Evolutionary conservation across 495 filamentous ascomycete species (phyloP), one percentile per base, ranked within the genome.

Genomic region (Hyaloscypha variabilis): DNA sequence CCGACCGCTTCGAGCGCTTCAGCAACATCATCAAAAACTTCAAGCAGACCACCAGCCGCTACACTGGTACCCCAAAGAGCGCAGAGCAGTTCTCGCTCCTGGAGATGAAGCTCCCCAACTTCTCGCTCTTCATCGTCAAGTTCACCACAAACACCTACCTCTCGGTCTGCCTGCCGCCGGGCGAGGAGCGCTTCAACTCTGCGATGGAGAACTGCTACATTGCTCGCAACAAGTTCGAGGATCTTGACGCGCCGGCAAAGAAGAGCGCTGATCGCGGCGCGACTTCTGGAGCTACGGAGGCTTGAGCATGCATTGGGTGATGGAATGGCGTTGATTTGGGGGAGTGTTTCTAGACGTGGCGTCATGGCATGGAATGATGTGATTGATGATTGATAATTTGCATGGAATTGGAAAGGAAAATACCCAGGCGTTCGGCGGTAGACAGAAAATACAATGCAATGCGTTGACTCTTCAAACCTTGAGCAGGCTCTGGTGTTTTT

Each of bases 131-230:
- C 74, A 89, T 96, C 50, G 88, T 90, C 67, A 90, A 93, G 62
- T 90, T 99, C 70, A 99, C 95, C 0, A 92, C 94, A 42, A 99
- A 99, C 72, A 98, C 95, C 11, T 98, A 97, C 71, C 89, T 98
- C 58, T 90, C 96, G 63, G 89, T 94, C 0, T 90, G 94, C 23
- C 86, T 97, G 68, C 93, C 94, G 0, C 92, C 93, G 0, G 91
- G 92, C 14, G 94, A 96, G 71, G 89, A 90, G 6, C 85, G 91
- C 36, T 94, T 94, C 73, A 97, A 97, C 66, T 89, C 89, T 63
- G 93, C 94, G 23, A 85, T 93, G 74, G 76, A 97, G 69, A 98
- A 98, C 71, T 93, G 94, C 67, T 87, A 90, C 72, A 86, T 95
- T 46, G 96, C 93, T 5, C 80, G 91, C 36, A 85, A 90, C 69